Evolutionary conservation across 2,329 filamentous ascomycete genomes (phyloP).

Genomic region (Claviceps purpurea): DNA sequence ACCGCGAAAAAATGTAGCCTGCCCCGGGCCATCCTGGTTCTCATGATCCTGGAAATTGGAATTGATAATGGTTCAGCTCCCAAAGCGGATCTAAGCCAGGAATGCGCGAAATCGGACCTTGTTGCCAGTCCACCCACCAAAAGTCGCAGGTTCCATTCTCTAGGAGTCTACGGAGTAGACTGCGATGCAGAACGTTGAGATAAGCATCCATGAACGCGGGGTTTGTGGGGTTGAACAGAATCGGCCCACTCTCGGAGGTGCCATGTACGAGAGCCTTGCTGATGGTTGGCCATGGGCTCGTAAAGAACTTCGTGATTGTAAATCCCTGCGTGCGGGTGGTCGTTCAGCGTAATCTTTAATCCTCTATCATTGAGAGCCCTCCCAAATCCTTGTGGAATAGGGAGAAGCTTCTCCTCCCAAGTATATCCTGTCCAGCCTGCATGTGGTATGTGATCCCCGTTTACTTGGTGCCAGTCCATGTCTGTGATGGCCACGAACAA

Average conservation of each 20-base stretch:
- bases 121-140: too few relatives aligned
- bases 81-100: too few relatives aligned
- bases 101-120: too few relatives aligned
- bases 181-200: too few relatives aligned
- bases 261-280: slow-evolving; percentile 33
- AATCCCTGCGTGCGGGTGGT: slow-evolving; percentile 46
- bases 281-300: slow-evolving; percentile 30
- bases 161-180: too few relatives aligned
- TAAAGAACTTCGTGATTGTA: slow-evolving; percentile 43
- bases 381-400: slow-evolving; percentile 31
- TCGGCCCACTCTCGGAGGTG: slow-evolving; percentile 17
- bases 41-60: too few relatives aligned
- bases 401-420: slow-evolving; percentile 28
- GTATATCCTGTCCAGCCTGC: slow-evolving; percentile 23
- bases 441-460: slow-evolving; percentile 26
- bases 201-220: too few relatives aligned
- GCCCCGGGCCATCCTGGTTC: too few relatives aligned
- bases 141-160: too few relatives aligned
- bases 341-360: slow-evolving; percentile 44
- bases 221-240: neutral
- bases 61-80: too few relatives aligned
- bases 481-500: slow-evolving; percentile 31
- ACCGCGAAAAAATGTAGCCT: too few relatives aligned
- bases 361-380: slow-evolving; percentile 35
- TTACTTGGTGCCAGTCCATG: slow-evolving; percentile 52